Evolutionary conservation across 2,329 filamentous ascomycete genomes (phyloP).

Genomic region (Beauveria pseudobassiana): DNA sequence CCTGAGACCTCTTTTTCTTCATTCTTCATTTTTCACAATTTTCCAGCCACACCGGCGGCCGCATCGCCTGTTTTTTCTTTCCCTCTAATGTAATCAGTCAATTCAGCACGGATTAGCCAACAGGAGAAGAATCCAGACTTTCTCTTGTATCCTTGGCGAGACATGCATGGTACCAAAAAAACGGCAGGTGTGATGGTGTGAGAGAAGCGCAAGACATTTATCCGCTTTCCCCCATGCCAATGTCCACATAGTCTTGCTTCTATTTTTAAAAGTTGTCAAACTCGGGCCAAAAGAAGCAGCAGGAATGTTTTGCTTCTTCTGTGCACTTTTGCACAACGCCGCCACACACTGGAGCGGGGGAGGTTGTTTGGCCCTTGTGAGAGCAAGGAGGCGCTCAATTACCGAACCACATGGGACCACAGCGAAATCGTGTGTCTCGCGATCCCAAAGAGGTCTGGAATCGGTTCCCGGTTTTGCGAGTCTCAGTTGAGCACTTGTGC

Average conservation of each 20-base stretch:
- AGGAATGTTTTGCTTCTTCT: conserved; percentile 7
- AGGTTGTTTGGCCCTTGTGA: too few relatives aligned
- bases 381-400: too few relatives aligned
- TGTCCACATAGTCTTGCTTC: not conserved
- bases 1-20: too few relatives aligned
- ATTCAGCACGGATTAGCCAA: too few relatives aligned
- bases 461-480: not conserved
- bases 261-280: not conserved
- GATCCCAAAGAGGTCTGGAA: conserved; percentile 1
- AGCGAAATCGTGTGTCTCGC: not conserved
- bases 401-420: not conserved
- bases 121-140: too few relatives aligned
- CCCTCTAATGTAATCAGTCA: too few relatives aligned
- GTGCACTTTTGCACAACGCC: not conserved
- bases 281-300: not conserved
- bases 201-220: not conserved
- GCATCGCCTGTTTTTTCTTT: too few relatives aligned
- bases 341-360: not conserved
- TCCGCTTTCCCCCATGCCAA: not conserved
- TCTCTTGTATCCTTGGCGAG: not conserved
- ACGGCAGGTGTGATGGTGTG: too few relatives aligned
- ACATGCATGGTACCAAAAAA: not conserved
- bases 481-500: not conserved
- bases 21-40: too few relatives aligned
- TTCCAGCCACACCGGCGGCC: too few relatives aligned